Conservation (phyloP, 345 rosid species). For the Cardamine chenopodiifolia region DNA sequence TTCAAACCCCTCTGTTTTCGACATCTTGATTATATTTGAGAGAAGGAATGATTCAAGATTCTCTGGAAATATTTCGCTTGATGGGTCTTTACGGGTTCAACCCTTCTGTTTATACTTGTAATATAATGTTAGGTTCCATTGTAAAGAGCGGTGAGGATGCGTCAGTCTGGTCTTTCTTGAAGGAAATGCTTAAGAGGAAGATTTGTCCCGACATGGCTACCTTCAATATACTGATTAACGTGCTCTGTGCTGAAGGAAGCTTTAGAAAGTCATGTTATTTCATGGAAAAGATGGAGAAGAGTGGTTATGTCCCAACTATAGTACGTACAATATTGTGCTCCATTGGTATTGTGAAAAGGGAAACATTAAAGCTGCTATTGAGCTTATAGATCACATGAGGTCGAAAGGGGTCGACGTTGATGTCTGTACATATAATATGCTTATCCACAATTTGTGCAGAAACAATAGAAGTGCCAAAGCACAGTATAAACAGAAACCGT, state of each 20-base stretch:
- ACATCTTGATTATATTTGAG: slow-evolving; percentile 68
- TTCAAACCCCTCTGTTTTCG: slow-evolving; percentile 90
- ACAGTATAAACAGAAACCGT: too few relatives aligned
- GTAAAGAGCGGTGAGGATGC: slow-evolving; percentile 52
- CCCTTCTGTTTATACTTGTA: slow-evolving; percentile 74
- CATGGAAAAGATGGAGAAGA: slow-evolving; percentile 77
- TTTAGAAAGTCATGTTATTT: slow-evolving; percentile 66
- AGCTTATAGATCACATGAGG: slow-evolving; percentile 70
- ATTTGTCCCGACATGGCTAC: slow-evolving; percentile 81
- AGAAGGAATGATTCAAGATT: slow-evolving; percentile 60
- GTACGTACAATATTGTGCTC: slow-evolving; percentile 80
- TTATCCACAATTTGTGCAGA: slow-evolving; percentile 74
- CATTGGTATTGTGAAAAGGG: slow-evolving; percentile 83
- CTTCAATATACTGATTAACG: slow-evolving; percentile 79
- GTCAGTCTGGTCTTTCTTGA: slow-evolving; percentile 68
- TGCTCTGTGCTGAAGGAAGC: slow-evolving; percentile 68
- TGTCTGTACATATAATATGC: slow-evolving; percentile 79
- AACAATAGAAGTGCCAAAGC: slow-evolving; percentile 74
- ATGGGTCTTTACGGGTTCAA: slow-evolving; percentile 68
- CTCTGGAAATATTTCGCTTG: slow-evolving; percentile 61
- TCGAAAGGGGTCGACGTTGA: slow-evolving; percentile 72
- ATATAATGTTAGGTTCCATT: slow-evolving; percentile 61
- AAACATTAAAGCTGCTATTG: slow-evolving; percentile 60
- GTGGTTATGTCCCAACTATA: slow-evolving; percentile 69
- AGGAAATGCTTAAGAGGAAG: slow-evolving; percentile 66